Evolutionary conservation across 148 eudicot genomes (phyloP), one percentile per base, ranked within the genome.

Genomic region (Pharnaceum exiguum): DNA sequence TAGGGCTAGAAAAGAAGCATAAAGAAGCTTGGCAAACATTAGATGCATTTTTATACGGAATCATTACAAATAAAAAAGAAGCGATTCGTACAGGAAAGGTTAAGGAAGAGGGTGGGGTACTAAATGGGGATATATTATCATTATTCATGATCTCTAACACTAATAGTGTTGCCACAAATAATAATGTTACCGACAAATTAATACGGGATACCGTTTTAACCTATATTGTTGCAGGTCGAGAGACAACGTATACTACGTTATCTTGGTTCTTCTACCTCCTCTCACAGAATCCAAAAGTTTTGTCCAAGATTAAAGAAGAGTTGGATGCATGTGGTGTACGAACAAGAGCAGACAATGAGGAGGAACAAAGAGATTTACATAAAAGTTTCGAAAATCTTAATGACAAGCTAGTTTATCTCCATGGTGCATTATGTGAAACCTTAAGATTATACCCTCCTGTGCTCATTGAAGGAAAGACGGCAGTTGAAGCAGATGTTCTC

Each of bases 401-500:
- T 2, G 62, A 47, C 13, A 75, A 75, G 54, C 45, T 80, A 46
- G 76, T 76, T 18, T 73, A 73, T 68, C 48, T 80, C 32, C 81
- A 80, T 50, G 79, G 61, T 4, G 76, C 79, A 7, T 28, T 80
- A 18, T 76, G 78, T 55, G 85, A 79, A 51, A 36, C 78, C 10
- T 46, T 79, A 39, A 69, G 80, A 66, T 63, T 79, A 27, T 79
- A 79, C 38, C 81, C 85, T 30, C 81, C 85, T 4, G 81, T 77
- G 1, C 73, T 71, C 1, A 70, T 80, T 16, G 49, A 80, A 25
- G 57, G 69, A 9, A 80, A 76, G 70, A 36, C 24, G 29, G 74
- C 79, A 2, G 5, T 63, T 10, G 31, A 59, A 30, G 10, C 55
- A 3, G 81, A 80, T 10, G 40, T 60, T 3, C 69, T 80, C 0